Conservation (phyloP, 1,139 yeast species). For the Hemisphaericaspora xylanilytica region DNA sequence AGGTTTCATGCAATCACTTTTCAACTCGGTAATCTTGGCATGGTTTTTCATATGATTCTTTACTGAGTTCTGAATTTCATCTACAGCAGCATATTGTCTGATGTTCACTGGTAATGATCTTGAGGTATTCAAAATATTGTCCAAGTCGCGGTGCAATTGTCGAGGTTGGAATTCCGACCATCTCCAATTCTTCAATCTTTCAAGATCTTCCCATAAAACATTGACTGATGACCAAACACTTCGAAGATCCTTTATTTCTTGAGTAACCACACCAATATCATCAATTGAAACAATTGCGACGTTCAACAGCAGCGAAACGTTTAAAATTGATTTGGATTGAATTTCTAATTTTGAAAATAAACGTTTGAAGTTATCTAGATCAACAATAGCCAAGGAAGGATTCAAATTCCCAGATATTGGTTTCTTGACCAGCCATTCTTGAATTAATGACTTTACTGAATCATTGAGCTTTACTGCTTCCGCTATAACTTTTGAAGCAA, state of each 20-base stretch:
- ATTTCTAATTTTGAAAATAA: constrained; percentile 20
- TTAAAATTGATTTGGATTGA: constrained; percentile 25
- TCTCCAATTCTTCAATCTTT: constrained; percentile 36
- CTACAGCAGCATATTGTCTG: constrained; percentile 71
- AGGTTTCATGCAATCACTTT: constrained; percentile 55
- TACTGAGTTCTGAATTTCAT: constrained; percentile 49
- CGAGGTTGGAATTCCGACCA: constrained; percentile 57
- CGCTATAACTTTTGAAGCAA: constrained; percentile 40
- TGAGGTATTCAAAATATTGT: constrained; percentile 46
- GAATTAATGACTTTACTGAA: constrained; percentile 21
- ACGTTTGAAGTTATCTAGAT: constrained; percentile 43
- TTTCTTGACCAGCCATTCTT: constrained; percentile 34
- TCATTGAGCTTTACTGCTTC: constrained; percentile 42
- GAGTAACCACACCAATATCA: constrained; percentile 30
- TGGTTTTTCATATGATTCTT: constrained; percentile 40
- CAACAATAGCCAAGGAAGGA: constrained; percentile 52
- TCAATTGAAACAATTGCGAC: constrained; percentile 31
- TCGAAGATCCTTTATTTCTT: constrained; percentile 58
- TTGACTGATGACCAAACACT: constrained; percentile 68
- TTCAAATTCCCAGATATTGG: constrained; percentile 36
- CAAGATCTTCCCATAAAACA: constrained; percentile 51
- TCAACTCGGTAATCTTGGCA: constrained; percentile 48
- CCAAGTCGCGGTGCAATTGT: constrained; percentile 49
- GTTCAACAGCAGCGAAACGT: constrained; percentile 44
- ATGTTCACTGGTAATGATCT: constrained; percentile 57